These are phyloP conservation scores for Claviceps lovelessii DNA, from an alignment of 2,329 filamentous ascomycete species.

Conservation along the genomic window DNA sequence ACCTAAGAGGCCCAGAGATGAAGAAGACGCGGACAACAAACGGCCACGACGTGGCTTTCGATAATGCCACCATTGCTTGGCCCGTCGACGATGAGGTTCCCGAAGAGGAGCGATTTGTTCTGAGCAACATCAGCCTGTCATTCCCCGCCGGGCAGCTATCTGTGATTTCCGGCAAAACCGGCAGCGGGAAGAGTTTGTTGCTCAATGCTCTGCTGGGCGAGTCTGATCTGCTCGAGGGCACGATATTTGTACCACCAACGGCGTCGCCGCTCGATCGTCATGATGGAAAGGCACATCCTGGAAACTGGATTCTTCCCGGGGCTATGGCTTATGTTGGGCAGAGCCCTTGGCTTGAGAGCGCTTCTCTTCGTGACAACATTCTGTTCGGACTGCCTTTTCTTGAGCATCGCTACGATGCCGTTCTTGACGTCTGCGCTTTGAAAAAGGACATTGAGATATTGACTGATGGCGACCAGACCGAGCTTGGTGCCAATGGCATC, in stretches of 20 bases:
- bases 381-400: slow-evolving; percentile 61
- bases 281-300: slow-evolving; percentile 46
- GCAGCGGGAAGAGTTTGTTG: slow-evolving; percentile 63
- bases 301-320: slow-evolving; percentile 54
- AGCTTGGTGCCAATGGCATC: slow-evolving; percentile 73
- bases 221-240: slow-evolving; percentile 51
- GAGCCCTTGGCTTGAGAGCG: slow-evolving; percentile 77
- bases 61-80: slow-evolving; percentile 59
- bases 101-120: slow-evolving; percentile 46
- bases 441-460: slow-evolving; percentile 65
- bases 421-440: slow-evolving; percentile 58
- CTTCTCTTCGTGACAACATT: slow-evolving; percentile 64
- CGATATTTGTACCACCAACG: slow-evolving; percentile 39
- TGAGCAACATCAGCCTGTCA: slow-evolving; percentile 48
- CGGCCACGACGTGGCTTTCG: slow-evolving; percentile 48
- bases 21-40: slow-evolving; percentile 35
- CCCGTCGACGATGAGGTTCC: slow-evolving; percentile 48
- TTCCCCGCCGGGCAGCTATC: slow-evolving; percentile 58
- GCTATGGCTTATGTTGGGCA: slow-evolving; percentile 64
- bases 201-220: slow-evolving; percentile 63
- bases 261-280: slow-evolving; percentile 39
- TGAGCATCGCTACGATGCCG: slow-evolving; percentile 53
- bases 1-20: slow-evolving; percentile 54
- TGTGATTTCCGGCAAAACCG: slow-evolving; percentile 63
- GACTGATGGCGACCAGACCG: slow-evolving; percentile 61